Evolutionary conservation across 495 filamentous ascomycete species (phyloP).

Genomic region (Collariella sp.): DNA sequence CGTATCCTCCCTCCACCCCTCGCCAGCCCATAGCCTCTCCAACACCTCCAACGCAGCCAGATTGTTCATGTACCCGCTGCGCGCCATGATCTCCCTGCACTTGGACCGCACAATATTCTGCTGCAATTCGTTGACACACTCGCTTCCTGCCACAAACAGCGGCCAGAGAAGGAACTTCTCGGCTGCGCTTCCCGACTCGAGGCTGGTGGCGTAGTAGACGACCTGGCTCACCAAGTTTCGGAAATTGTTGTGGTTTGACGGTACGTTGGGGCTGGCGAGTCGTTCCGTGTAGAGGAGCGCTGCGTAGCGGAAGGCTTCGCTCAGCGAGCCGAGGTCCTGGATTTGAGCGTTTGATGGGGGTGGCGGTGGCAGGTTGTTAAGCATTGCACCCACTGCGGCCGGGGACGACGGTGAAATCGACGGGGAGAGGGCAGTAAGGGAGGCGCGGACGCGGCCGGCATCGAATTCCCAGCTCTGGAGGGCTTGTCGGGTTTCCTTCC

Average conservation of each 20-base stretch:
- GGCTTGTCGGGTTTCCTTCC: conserved; percentile 65
- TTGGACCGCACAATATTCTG: conserved; percentile 67
- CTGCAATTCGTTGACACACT: conserved; percentile 77
- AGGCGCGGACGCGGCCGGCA: conserved; percentile 35
- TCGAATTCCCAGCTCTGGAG: conserved; percentile 79
- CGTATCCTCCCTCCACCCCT: conserved; percentile 35
- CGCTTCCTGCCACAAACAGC: conserved; percentile 81
- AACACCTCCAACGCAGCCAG: conserved; percentile 75
- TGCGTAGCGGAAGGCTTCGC: conserved; percentile 81
- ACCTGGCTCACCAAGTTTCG: conserved; percentile 74
- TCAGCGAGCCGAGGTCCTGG: conserved; percentile 52
- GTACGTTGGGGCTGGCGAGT: conserved; percentile 66
- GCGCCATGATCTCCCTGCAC: conserved; percentile 76
- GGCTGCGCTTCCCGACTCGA: conserved; percentile 53
- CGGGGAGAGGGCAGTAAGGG: conserved; percentile 30
- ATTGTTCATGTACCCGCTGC: conserved; percentile 89
- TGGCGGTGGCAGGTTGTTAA: conserved; percentile 16
- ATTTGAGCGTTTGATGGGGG: conserved; percentile 39
- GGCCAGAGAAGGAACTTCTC: conserved; percentile 95
- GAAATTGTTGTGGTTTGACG: conserved; percentile 69
- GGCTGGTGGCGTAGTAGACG: conserved; percentile 69
- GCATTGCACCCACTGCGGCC: neutral
- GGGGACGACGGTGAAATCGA: neutral
- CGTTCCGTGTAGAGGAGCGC: conserved; percentile 88
- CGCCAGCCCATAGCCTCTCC: conserved; percentile 69